These are phyloP conservation scores for Fusarium subglutinans DNA, from an alignment of 2,329 filamentous ascomycete genomes.

Conservation along the genomic window DNA sequence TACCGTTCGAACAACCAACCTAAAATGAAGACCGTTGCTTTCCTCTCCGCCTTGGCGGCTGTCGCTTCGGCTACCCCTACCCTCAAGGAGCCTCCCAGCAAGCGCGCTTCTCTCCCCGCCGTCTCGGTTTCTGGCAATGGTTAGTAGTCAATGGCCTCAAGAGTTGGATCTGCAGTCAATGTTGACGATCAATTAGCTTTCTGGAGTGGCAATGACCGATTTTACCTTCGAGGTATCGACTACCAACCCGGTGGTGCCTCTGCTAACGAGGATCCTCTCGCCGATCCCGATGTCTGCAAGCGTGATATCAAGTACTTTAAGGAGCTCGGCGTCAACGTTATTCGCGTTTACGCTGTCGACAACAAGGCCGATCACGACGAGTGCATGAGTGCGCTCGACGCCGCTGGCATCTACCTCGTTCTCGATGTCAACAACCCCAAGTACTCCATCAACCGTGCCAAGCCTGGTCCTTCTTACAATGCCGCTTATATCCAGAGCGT, in stretches of 20 bases:
- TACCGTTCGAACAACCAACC: slow-evolving; percentile 36
- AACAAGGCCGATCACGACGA: slow-evolving; percentile 83
- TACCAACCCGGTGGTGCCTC: slow-evolving; percentile 71
- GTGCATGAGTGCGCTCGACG: slow-evolving; percentile 83
- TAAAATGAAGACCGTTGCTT: slow-evolving; percentile 58
- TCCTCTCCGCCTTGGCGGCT: slow-evolving; percentile 60
- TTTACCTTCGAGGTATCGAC: slow-evolving; percentile 69
- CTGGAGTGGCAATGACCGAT: slow-evolving; percentile 62
- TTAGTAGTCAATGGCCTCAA: slow-evolving; percentile 43
- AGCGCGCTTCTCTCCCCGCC: slow-evolving; percentile 59
- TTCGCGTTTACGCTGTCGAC: slow-evolving; percentile 93
- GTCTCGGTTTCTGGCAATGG: slow-evolving; percentile 67
- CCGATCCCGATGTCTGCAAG: slow-evolving; percentile 74
- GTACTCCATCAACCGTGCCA: slow-evolving; percentile 84
- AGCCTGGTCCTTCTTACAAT: slow-evolving; percentile 87
- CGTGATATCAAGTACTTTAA: slow-evolving; percentile 86
- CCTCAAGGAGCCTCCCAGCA: slow-evolving; percentile 59
- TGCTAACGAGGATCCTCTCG: slow-evolving; percentile 75
- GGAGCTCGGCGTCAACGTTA: slow-evolving; percentile 86
- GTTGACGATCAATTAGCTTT: slow-evolving; percentile 56
- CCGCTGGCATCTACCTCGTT: slow-evolving; percentile 91
- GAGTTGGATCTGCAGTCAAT: neutral
- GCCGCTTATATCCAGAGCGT: slow-evolving; percentile 82
- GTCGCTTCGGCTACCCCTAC: slow-evolving; percentile 61
- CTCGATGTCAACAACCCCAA: slow-evolving; percentile 90